Conservation (phyloP, 2,329 filamentous ascomycete species). For the Verticillium tricorpus region DNA sequence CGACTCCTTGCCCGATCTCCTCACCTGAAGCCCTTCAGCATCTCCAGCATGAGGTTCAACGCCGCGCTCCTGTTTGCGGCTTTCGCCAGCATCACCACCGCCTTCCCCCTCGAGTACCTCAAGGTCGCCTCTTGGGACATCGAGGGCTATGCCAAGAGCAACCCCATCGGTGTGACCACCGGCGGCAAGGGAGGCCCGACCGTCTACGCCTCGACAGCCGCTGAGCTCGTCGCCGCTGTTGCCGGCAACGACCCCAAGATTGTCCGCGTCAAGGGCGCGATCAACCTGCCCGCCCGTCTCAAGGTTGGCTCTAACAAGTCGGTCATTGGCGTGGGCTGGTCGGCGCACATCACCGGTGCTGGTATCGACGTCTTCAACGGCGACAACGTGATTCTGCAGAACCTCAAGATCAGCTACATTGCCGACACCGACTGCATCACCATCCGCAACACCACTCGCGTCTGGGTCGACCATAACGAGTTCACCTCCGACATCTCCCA, state of each 20-base stretch:
- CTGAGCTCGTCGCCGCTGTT: slow-evolving; percentile 38
- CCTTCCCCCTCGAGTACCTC: slow-evolving; percentile 15
- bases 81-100: slow-evolving; percentile 4
- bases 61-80: slow-evolving; percentile 1
- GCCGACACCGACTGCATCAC: slow-evolving; percentile 36
- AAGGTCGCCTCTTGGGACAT: slow-evolving; percentile 19
- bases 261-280: slow-evolving; percentile 36
- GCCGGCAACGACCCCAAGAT: slow-evolving; percentile 33
- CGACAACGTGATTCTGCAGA: slow-evolving; percentile 35
- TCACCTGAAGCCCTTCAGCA: neutral
- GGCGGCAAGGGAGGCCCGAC: slow-evolving; percentile 41
- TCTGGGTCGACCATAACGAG: slow-evolving; percentile 45
- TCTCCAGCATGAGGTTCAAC: slow-evolving; percentile 8
- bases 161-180: slow-evolving; percentile 31
- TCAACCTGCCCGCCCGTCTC: slow-evolving; percentile 35
- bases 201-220: slow-evolving; percentile 36
- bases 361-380: slow-evolving; percentile 29
- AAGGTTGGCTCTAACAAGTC: slow-evolving; percentile 41
- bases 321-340: slow-evolving; percentile 28
- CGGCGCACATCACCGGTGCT: slow-evolving; percentile 28
- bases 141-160: slow-evolving; percentile 21
- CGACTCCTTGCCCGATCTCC: neutral
- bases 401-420: slow-evolving; percentile 29
- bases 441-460: slow-evolving; percentile 37
- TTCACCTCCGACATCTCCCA: slow-evolving; percentile 34